Percentiles rank a stretch among this genome's conserved stretches.
Conservation (phyloP, 371 early-diverging fungal species). For the Apophysomyces variabilis region DNA sequence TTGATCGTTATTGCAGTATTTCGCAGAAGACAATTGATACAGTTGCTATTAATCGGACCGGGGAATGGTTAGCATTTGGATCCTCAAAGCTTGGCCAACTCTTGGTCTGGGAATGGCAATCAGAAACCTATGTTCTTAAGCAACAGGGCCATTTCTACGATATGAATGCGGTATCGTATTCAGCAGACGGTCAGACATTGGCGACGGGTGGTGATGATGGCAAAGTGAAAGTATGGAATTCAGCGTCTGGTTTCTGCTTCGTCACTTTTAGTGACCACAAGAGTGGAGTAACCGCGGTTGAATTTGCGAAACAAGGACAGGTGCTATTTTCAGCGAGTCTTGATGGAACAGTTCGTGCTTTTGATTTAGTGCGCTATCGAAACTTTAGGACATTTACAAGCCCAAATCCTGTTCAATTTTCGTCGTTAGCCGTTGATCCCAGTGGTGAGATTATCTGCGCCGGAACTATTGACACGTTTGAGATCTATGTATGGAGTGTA, state of each 20-base stretch:
- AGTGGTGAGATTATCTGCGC: constrained; percentile 97
- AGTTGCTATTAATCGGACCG: constrained; percentile 84
- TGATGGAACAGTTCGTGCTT: constrained; percentile 98
- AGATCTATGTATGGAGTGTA: constrained; percentile 97
- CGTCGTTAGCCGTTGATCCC: constrained; percentile 91
- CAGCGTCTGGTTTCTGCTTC: constrained; percentile 94
- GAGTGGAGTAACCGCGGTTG: constrained; percentile 81
- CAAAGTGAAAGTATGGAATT: constrained; percentile 97
- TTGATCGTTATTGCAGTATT: constrained; percentile 62
- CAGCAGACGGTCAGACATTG: constrained; percentile 92
- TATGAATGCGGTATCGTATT: constrained; percentile 88
- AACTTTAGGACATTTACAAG: constrained; percentile 97
- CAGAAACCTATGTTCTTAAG: constrained; percentile 96
- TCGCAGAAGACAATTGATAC: constrained; percentile 91
- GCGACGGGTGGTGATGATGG: constrained; percentile 98
- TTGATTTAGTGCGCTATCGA: constrained; percentile 94
- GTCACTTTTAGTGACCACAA: constrained; percentile 96
- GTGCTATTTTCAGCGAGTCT: constrained; percentile 93
- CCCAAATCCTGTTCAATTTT: constrained; percentile 96
- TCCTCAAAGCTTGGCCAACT: constrained; percentile 92
- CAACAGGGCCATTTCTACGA: constrained; percentile 98
- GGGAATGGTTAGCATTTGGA: constrained; percentile 98
- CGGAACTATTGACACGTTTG: constrained; percentile 94
- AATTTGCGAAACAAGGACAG: constrained; percentile 91
- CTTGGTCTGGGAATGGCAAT: constrained; percentile 99